Evolutionary conservation across 2,329 filamentous ascomycete species (phyloP), one percentile per base, ranked within the genome.

Genomic region (Endothia cerciana): DNA sequence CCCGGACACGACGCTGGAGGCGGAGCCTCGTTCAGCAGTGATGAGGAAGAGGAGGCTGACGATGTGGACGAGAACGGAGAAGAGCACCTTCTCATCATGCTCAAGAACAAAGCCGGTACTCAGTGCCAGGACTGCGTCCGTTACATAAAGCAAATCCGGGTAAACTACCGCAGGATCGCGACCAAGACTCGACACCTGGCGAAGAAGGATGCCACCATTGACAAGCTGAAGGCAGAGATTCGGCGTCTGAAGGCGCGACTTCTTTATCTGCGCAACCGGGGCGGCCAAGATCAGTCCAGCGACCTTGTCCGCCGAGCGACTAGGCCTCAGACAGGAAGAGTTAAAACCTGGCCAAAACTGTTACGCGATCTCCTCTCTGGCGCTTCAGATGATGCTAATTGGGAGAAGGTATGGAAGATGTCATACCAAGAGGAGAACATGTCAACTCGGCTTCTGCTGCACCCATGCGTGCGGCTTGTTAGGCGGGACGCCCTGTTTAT

Each of bases 351-450:
- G 55, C 55, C 30, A 17, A 33, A 41, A 1, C n/a, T 40, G 19
- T 38, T 58, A 13, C 55, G 33, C 3, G 38, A 25, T 10, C n/a
- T 40, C 19, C 55, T 62, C 17, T 36, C 36, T 41, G 36, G 17
- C 13, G 25, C 51, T 45, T 5, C 3, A 57, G 61, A 17, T 8
- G 4, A 45, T 36, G 4, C 22, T 2, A n/a, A 25, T 7, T 67
- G 61, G 45, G 15, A 51, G 3, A 51, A 8, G 1, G 60, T 33
- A 1, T 68, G 66, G 66, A 60, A 60, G 4, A 30, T 25, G 7
- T 47, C n/a, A 25, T 45, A 67, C 7, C 17, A 30, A 3, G 40
- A 61, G 13, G 36, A 62, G 15, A 67, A 67, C 3, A 67, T 67
- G 55, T 8, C 59, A 0, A n/a, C 58, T n/a, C 36, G 51, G 1